Conservation (phyloP, 352 stramenopile genomes). For the Phytophthora pistaciae region DNA sequence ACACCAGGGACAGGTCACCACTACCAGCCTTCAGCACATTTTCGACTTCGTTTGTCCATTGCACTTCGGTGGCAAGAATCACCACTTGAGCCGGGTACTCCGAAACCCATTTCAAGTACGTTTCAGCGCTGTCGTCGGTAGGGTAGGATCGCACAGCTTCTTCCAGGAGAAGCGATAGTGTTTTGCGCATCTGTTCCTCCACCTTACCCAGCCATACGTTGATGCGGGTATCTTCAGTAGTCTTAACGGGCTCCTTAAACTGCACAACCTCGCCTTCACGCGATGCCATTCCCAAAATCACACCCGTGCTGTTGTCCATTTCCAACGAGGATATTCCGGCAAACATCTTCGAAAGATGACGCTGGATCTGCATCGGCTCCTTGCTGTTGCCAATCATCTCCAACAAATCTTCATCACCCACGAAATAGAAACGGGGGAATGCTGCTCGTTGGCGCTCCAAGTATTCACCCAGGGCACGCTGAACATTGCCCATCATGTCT, state of each 20-base stretch:
- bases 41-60: slow-evolving; percentile 97
- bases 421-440: slow-evolving; percentile 99
- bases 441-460: slow-evolving; percentile 97
- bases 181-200: slow-evolving; percentile 97
- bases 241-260: slow-evolving; percentile 94
- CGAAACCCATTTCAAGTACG: slow-evolving; percentile 97
- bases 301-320: slow-evolving; percentile 73
- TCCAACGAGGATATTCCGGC: slow-evolving; percentile 96
- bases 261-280: slow-evolving; percentile 99
- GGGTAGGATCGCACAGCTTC: slow-evolving; percentile 89
- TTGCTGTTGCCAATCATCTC: slow-evolving; percentile 99
- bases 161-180: slow-evolving; percentile 96
- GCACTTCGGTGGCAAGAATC: slow-evolving; percentile 97
- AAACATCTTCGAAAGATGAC: slow-evolving; percentile 99
- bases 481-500: slow-evolving; percentile 99
- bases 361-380: slow-evolving; percentile 98
- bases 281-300: slow-evolving; percentile 95
- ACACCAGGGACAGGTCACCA: slow-evolving; percentile 49
- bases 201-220: slow-evolving; percentile 98
- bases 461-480: slow-evolving; percentile 99
- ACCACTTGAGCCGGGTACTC: slow-evolving; percentile 99
- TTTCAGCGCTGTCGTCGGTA: slow-evolving; percentile 76
- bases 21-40: slow-evolving; percentile 81
- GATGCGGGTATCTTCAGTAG: slow-evolving; percentile 91
- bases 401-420: slow-evolving; percentile 99